These are phyloP conservation scores for Macrotyloma uniflorum DNA, from an alignment of 306 rosid species.

Conservation along the genomic window DNA sequence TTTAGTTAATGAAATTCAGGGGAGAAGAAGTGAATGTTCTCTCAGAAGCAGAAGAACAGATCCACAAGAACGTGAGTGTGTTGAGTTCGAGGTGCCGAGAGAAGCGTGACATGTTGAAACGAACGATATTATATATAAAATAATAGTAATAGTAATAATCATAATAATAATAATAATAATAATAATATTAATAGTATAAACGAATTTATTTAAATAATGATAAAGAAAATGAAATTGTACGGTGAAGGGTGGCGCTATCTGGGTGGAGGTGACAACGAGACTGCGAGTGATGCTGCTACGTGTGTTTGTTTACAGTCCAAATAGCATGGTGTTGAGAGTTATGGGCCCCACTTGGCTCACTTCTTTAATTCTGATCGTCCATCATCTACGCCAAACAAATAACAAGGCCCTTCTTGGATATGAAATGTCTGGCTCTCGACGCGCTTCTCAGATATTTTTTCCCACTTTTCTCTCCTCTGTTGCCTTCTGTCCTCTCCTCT, in stretches of 20 bases:
- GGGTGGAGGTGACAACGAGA: constrained; percentile 8
- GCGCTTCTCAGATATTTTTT: neutral
- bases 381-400: neutral
- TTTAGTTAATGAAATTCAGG: neutral
- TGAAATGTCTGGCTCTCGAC: constrained; percentile 36
- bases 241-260: constrained; percentile 46
- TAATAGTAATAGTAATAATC: no score
- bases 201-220: neutral
- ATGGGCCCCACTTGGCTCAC: constrained; percentile 29
- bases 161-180: no score
- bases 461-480: neutral
- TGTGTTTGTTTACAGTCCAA: neutral
- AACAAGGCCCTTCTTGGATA: constrained; percentile 30
- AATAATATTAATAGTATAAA: neutral
- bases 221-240: constrained; percentile 11
- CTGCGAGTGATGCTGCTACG: constrained; percentile 28
- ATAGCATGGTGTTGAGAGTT: constrained; percentile 16
- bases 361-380: constrained; percentile 38
- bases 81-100: constrained; percentile 44
- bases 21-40: neutral
- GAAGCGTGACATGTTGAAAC: constrained; percentile 46
- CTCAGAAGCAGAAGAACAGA: neutral
- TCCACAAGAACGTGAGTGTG: neutral
- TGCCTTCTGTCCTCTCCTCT: neutral
- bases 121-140: neutral